Evolutionary conservation across 495 filamentous ascomycete species (phyloP).

Genomic region (Hypoxylon lenormandii): DNA sequence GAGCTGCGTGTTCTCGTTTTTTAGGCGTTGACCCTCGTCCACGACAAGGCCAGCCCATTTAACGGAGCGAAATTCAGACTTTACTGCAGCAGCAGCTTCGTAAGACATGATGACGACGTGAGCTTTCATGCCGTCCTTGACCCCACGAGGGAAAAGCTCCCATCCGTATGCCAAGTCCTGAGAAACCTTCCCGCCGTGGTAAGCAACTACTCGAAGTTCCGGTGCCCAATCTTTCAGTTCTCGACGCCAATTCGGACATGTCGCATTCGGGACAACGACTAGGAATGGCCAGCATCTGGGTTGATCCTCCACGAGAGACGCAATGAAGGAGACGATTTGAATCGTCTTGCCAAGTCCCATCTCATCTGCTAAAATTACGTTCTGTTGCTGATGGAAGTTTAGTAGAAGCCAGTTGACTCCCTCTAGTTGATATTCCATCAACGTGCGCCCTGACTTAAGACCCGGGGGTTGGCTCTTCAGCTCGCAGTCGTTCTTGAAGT

Average conservation of each 20-base stretch:
- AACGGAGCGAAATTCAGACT: constrained; percentile 73
- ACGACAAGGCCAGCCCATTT: constrained; percentile 91
- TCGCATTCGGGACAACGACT: constrained; percentile 91
- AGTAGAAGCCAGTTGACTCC: constrained; percentile 98
- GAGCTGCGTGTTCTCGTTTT: constrained; percentile 87
- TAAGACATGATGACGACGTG: constrained; percentile 97
- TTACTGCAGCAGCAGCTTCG: constrained; percentile 79
- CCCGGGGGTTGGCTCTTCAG: constrained; percentile 78
- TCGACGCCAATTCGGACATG: constrained; percentile 94
- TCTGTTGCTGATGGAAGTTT: constrained; percentile 81
- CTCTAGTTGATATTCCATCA: constrained; percentile 94
- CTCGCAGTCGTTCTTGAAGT: constrained; percentile 74
- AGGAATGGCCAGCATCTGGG: constrained; percentile 92
- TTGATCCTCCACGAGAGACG: constrained; percentile 76
- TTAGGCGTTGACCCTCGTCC: constrained; percentile 95
- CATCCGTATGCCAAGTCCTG: constrained; percentile 77
- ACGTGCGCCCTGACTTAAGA: constrained; percentile 74
- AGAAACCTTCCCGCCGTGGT: constrained; percentile 78
- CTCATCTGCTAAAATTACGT: constrained; percentile 96
- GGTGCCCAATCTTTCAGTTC: constrained; percentile 97
- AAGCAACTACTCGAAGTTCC: constrained; percentile 84
- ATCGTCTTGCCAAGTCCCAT: constrained; percentile 99
- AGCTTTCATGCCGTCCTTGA: constrained; percentile 71
- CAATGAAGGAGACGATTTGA: constrained; percentile 86
- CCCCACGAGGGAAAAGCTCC: constrained; percentile 79